These are phyloP conservation scores for Sporobolomyces pararoseus DNA, from an alignment of 768 basidiomycete species.

Conservation along the genomic window DNA sequence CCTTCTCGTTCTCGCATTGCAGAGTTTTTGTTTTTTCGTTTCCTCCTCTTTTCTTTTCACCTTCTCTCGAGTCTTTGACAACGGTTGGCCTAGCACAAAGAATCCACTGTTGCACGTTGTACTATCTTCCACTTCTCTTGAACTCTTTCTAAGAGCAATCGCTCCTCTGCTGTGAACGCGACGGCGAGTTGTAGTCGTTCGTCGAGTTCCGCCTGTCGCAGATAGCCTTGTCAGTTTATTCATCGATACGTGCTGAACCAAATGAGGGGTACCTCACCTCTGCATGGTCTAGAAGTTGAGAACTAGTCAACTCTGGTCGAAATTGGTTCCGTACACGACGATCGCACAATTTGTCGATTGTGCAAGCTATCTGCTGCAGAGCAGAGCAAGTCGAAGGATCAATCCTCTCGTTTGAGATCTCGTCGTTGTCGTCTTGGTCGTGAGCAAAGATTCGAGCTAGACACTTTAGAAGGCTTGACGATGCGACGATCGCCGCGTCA, in stretches of 20 bases:
- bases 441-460: background rate
- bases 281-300: background rate
- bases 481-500: background rate
- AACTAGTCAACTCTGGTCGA: background rate
- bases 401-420: background rate
- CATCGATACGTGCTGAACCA: background rate
- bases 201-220: background rate
- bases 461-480: no score
- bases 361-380: background rate
- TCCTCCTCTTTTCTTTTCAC: no score
- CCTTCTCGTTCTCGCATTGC: no score
- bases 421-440: no score
- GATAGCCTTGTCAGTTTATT: background rate
- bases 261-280: background rate
- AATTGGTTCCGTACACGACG: background rate
- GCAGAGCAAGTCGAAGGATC: background rate
- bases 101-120: no score
- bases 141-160: conserved; percentile 10
- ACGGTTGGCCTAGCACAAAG: no score
- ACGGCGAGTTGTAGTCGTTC: background rate
- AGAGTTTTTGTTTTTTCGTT: no score
- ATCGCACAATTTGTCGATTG: background rate
- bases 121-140: conserved; percentile 3
- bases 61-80: no score
- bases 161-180: conserved; percentile 12